These are phyloP conservation scores for Inga oerstediana DNA, from an alignment of 306 rosid species.

Conservation along the genomic window DNA sequence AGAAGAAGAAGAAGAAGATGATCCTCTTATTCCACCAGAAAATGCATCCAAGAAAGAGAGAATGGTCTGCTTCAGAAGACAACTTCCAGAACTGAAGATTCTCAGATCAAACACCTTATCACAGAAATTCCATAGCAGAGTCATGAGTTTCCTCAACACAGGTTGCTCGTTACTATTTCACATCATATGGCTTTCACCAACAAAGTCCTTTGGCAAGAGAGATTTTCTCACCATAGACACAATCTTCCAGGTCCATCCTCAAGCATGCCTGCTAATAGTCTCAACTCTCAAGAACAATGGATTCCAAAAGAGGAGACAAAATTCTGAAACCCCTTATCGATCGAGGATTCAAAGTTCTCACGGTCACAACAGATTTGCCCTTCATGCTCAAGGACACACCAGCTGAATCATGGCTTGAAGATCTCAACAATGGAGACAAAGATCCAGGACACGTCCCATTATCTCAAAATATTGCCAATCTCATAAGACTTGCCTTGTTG, in stretches of 20 bases:
- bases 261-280: conserved; percentile 57
- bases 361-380: conserved; percentile 56
- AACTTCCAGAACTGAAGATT: conserved; percentile 3
- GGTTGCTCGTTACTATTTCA: conserved; percentile 51
- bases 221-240: conserved; percentile 58
- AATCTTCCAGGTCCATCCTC: conserved; percentile 60
- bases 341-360: conserved; percentile 43
- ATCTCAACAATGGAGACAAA: conserved; percentile 18
- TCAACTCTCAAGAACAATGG: conserved; percentile 68
- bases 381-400: conserved; percentile 63
- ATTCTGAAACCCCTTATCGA: conserved; percentile 58
- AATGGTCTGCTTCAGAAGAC: conserved; percentile 5
- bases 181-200: conserved; percentile 62
- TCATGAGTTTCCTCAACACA: conserved; percentile 37
- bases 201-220: conserved; percentile 43
- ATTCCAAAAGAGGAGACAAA: conserved; percentile 43
- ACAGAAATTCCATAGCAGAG: conserved; percentile 24
- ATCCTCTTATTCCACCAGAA: conserved; percentile 4
- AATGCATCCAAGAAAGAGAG: neutral
- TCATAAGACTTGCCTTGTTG: conserved; percentile 54
- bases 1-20: conserved; percentile 30
- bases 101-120: neutral
- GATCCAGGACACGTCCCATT: conserved; percentile 71
- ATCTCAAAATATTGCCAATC: conserved; percentile 64
- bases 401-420: conserved; percentile 55